These are phyloP conservation scores for Fusarium dimerum DNA, from an alignment of 2,329 filamentous ascomycete genomes.

Conservation along the genomic window DNA sequence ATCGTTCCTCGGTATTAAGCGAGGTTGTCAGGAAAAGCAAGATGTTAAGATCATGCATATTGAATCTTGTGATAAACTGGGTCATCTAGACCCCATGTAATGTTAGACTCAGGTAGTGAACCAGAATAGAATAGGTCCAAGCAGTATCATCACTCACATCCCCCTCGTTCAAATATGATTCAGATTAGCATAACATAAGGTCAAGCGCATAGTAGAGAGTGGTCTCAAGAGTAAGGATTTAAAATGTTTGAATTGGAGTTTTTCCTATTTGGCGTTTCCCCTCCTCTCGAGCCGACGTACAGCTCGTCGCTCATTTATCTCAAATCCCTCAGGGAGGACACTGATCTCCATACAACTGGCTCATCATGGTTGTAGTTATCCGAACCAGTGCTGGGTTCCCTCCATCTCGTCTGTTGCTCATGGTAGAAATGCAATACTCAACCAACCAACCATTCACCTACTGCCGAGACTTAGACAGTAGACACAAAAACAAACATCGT, in stretches of 20 bases:
- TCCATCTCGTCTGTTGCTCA: not conserved
- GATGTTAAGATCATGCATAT: too few species aligned
- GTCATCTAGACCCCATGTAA: too few species aligned
- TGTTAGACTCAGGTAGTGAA: too few species aligned
- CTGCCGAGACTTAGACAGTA: constrained; percentile 15
- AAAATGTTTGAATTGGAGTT: constrained; percentile 28
- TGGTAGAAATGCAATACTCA: constrained; percentile 11
- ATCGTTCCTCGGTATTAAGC: too few species aligned
- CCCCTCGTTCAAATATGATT: too few species aligned
- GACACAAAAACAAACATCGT: constrained; percentile 9
- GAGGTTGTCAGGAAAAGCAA: too few species aligned
- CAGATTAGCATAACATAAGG: too few species aligned
- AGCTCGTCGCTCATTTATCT: constrained; percentile 3
- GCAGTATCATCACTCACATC: too few species aligned
- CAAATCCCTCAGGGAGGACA: not conserved
- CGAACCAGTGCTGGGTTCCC: not conserved
- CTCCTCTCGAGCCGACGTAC: constrained; percentile 9
- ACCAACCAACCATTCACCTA: constrained; percentile 8
- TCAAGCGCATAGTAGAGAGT: not conserved
- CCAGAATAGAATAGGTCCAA: too few species aligned
- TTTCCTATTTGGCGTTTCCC: constrained; percentile 9
- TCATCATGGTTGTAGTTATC: constrained; percentile 6
- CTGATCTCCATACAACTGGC: not conserved
- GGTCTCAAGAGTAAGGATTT: constrained; percentile 3
- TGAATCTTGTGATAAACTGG: too few species aligned